phyloP scores from a whole-genome alignment of 495 filamentous ascomycete genomes.

The Opeltia flavorubescens region DNA sequence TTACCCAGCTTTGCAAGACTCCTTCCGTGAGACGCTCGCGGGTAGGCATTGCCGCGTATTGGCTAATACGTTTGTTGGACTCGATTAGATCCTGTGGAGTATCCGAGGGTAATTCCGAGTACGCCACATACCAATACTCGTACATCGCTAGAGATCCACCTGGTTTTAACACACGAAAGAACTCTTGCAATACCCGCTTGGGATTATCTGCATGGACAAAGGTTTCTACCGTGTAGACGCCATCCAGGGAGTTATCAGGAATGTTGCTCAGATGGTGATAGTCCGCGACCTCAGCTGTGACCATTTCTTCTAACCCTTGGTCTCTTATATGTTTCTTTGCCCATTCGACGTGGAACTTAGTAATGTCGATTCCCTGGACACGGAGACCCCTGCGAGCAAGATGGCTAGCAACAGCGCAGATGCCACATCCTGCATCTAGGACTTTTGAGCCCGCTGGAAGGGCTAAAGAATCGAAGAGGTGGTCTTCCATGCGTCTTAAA shows the following conservation, averaged over 20 bases:
- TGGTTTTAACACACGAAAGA: slow-evolving; percentile 34
- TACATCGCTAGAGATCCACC: slow-evolving; percentile 33
- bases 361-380: slow-evolving; percentile 36
- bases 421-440: slow-evolving; percentile 40
- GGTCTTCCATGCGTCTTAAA: slow-evolving; percentile 35
- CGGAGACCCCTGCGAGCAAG: slow-evolving; percentile 26
- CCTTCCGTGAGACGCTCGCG: slow-evolving; percentile 21
- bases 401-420: slow-evolving; percentile 33
- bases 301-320: slow-evolving; percentile 21
- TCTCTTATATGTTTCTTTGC: slow-evolving; percentile 28
- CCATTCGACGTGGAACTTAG: slow-evolving; percentile 31
- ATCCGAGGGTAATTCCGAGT: slow-evolving; percentile 17
- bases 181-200: slow-evolving; percentile 29
- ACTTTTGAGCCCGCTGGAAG: slow-evolving; percentile 26
- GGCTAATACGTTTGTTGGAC: slow-evolving; percentile 28
- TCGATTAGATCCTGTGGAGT: slow-evolving; percentile 19
- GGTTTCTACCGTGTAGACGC: slow-evolving; percentile 46
- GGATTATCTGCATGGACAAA: slow-evolving; percentile 42
- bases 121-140: slow-evolving; percentile 36
- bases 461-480: slow-evolving; percentile 24
- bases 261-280: slow-evolving; percentile 38
- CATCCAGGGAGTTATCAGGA: slow-evolving; percentile 28
- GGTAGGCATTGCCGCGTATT: slow-evolving; percentile 35
- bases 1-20: slow-evolving; percentile 24
- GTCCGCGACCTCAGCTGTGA: slow-evolving; percentile 31